Conservation (phyloP, 2,329 filamentous ascomycete species). For the Colletotrichum sp. region DNA sequence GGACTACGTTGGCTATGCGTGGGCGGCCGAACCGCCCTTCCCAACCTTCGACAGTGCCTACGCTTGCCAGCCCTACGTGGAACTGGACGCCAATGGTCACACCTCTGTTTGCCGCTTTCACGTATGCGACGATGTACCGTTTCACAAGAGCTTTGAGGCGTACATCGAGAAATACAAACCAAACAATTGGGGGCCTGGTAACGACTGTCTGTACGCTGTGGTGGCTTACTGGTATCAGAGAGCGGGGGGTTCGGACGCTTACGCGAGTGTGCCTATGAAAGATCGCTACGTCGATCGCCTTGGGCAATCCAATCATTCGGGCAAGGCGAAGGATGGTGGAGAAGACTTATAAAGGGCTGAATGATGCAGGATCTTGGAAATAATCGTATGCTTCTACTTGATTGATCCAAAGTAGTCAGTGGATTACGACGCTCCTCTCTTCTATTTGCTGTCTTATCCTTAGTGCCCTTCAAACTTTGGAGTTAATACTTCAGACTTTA, state of each 20-base stretch:
- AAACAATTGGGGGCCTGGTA: constrained; percentile 5
- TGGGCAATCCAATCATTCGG: neutral
- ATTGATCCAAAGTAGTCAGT: neutral
- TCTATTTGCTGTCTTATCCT: neutral
- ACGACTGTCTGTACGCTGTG: constrained; percentile 5
- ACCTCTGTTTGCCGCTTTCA: constrained; percentile 17
- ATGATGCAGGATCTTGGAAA: neutral
- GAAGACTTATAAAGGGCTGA: neutral
- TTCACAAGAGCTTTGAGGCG: constrained; percentile 11
- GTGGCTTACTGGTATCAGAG: constrained; percentile 18
- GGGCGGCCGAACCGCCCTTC: constrained; percentile 17
- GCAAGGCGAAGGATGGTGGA: neutral
- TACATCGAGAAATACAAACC: constrained; percentile 19
- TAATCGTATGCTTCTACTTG: neutral
- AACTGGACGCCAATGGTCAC: constrained; percentile 15
- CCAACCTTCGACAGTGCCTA: constrained; percentile 13
- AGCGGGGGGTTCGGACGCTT: neutral
- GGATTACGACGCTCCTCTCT: neutral
- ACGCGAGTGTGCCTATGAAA: neutral
- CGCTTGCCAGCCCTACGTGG: constrained; percentile 8
- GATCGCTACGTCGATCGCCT: neutral
- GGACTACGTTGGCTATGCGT: constrained; percentile 16
- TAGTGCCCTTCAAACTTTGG: neutral
- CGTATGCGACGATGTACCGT: constrained; percentile 14
- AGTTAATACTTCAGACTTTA: neutral